Evolutionary conservation across 1,139 yeast genomes (phyloP), one percentile per base, ranked within the genome.

Genomic region (Hansenula sp.): DNA sequence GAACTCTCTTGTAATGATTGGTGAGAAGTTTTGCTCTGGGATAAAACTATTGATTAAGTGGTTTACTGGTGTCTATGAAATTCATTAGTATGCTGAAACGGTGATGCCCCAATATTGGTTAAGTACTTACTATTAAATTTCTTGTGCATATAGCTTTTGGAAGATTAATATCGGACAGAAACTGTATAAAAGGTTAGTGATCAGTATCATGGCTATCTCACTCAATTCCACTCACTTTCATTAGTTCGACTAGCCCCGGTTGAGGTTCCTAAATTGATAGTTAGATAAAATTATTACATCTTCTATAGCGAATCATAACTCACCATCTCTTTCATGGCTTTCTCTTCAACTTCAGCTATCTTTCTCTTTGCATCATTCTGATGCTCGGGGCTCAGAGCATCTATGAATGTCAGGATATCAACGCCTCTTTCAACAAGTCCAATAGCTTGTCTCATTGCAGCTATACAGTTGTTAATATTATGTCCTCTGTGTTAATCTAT

Each of bases 91-190:
- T 19, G 7, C 24, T 11, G 10, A 11, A 4, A 11, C 8, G n/a
- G 14, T 11, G 4, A 56, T 52, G 5, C 20, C 6, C 12, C 9
- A 29, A 12, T 13, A 12, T 34, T 19, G 5, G 10, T 24, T 20
- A 25, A 3, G 11, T 18, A 43, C 53, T 40, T 26, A 60, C 62
- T 3, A 68, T 69, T 42, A 73, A 64, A 54, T 80, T 80, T 49
- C 86, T 66, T 1, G 87, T 80, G 51, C 83, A 75, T 20, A 80
- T 78, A 4, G 80, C 71, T 48, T 71, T 73, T 30, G 66, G 66
- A 16, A 78, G 51, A 2, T 54, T 45, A 4, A 57, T 26, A 3
- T 35, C 17, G 14, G 38, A 34, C 10, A 30, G 35, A 19, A 34
- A 39, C 48, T 12, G 32, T 32, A 10, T 3, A 9, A 6, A 3